A percentile compares a stretch with the other conserved stretches of the same genome.
These are phyloP conservation scores for sweet orange (Citrus sinensis) DNA, from an alignment of 345 rosid species.

Conservation along the genomic window DVS_A1.0 CM039169.1:26850501-26851000, in stretches of 20 bases:
- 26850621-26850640: neutral
- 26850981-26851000: neutral
- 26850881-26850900: neutral
- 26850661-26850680: conserved; percentile 3
- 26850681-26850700: conserved; percentile 8
- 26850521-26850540: no score
- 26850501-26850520: neutral
- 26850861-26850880: neutral
- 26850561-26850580: neutral
- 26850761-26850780: neutral
- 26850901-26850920: neutral
- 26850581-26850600: neutral
- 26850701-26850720: conserved; percentile 14
- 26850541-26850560: no score
- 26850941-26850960: neutral
- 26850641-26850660: neutral
- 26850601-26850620: neutral
- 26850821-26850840: neutral
- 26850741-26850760: neutral
- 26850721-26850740: neutral
- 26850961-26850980: neutral
- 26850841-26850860: neutral
- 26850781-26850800: neutral
- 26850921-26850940: neutral
- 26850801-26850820: neutral